A percentile compares a stretch with the other conserved stretches of the same genome.
Conservation (phyloP, 495 filamentous ascomycete species). For the Podospora sp. region DNA sequence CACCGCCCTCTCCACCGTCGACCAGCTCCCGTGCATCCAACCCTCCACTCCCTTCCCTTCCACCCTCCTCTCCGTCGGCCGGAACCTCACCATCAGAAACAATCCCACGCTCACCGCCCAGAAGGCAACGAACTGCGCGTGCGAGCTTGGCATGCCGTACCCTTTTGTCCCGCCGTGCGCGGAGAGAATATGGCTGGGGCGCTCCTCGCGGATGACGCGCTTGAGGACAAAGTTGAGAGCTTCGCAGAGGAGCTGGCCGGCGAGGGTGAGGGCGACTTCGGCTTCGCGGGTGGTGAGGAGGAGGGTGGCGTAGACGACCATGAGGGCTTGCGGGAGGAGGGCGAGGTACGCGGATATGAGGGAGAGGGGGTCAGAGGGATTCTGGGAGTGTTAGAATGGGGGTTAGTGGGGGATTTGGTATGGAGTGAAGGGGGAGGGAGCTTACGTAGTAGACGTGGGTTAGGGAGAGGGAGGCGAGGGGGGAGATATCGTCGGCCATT, state of each 20-base stretch:
- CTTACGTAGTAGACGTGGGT: conserved; percentile 96
- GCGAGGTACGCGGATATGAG: conserved; percentile 90
- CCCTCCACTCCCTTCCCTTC: conserved; percentile 28
- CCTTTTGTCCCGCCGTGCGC: conserved; percentile 71
- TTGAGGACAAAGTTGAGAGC: conserved; percentile 91
- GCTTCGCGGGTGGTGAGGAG: conserved; percentile 88
- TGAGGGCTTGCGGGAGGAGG: conserved; percentile 87
- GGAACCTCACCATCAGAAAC: conserved; percentile 64
- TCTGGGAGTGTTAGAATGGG: conserved; percentile 60
- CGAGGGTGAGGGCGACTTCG: conserved; percentile 88
- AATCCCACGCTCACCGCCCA: conserved; percentile 81
- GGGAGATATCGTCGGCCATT: conserved; percentile 64
- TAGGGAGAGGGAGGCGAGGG: conserved; percentile 84
- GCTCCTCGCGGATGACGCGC: conserved; percentile 85
- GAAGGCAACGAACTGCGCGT: conserved; percentile 91
- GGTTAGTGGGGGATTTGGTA: conserved; percentile 26
- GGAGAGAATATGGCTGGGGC: conserved; percentile 70
- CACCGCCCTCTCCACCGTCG: conserved; percentile 57
- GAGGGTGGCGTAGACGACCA: conserved; percentile 84
- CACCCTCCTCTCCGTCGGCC: not conserved
- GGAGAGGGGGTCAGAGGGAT: conserved; percentile 82
- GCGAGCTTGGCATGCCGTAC: conserved; percentile 98
- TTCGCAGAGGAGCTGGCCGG: conserved; percentile 90
- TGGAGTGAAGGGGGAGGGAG: conserved; percentile 19
- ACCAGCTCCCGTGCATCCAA: conserved; percentile 52